Conservation (phyloP, 352 stramenopile species). For the Phytopythium sindhum region DNA sequence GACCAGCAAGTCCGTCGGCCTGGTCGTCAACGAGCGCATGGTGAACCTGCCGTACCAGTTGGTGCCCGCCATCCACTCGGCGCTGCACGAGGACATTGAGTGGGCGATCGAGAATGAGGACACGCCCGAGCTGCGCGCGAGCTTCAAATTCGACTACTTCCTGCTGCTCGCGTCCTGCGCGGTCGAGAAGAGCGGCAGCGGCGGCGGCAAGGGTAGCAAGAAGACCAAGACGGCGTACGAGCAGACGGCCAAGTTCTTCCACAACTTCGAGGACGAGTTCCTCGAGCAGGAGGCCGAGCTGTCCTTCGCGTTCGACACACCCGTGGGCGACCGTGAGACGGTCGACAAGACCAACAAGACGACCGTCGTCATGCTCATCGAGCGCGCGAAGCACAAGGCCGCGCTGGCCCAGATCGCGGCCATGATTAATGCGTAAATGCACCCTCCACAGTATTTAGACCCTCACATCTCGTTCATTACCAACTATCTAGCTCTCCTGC, state of each 20-base stretch:
- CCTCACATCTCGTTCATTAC: slow-evolving; percentile 1
- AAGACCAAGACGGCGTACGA: slow-evolving; percentile 74
- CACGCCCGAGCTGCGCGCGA: slow-evolving; percentile 51
- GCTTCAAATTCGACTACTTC: slow-evolving; percentile 84
- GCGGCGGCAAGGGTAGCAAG: slow-evolving; percentile 50
- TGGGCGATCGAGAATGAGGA: slow-evolving; percentile 79
- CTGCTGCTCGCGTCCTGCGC: slow-evolving; percentile 68
- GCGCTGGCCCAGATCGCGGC: slow-evolving; percentile 65
- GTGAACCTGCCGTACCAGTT: slow-evolving; percentile 86
- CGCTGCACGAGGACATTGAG: slow-evolving; percentile 83
- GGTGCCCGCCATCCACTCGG: slow-evolving; percentile 72
- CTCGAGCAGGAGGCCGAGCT: slow-evolving; percentile 70
- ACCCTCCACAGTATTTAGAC: slow-evolving; percentile 43
- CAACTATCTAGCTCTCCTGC: not conserved
- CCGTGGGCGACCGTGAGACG: slow-evolving; percentile 55
- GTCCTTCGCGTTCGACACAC: slow-evolving; percentile 67
- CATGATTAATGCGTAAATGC: slow-evolving; percentile 80
- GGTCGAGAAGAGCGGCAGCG: slow-evolving; percentile 42
- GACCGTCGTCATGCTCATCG: slow-evolving; percentile 76
- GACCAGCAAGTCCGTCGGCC: slow-evolving; percentile 46
- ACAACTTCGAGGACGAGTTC: slow-evolving; percentile 89
- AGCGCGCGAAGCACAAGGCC: slow-evolving; percentile 79
- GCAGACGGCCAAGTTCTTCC: slow-evolving; percentile 68
- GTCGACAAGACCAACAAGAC: slow-evolving; percentile 60
- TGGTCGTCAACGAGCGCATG: slow-evolving; percentile 84